phyloP scores from a whole-genome alignment of 306 rosid species.

The Inga oerstediana region DNA sequence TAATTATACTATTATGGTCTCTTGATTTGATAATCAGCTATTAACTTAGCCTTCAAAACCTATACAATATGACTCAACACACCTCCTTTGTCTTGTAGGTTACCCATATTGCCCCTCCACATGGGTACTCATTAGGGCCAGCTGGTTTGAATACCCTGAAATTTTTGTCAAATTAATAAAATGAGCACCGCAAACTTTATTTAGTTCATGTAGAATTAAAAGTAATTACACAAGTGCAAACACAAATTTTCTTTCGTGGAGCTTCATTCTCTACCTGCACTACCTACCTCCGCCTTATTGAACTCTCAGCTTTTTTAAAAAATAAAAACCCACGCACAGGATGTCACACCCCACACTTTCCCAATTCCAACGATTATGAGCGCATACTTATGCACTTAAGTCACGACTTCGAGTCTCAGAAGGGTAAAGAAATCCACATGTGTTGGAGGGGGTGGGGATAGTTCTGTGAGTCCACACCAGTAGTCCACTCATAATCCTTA shows the following conservation, averaged over 20 bases:
- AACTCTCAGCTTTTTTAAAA: not conserved
- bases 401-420: no score
- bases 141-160: not conserved
- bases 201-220: not conserved
- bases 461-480: no score
- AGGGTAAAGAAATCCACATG: no score
- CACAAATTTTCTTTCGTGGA: not conserved
- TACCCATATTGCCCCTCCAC: not conserved
- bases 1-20: not conserved
- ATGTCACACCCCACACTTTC: no score
- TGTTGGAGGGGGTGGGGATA: no score
- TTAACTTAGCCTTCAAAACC: not conserved
- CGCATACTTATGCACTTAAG: no score
- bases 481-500: no score
- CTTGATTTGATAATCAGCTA: not conserved
- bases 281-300: not conserved
- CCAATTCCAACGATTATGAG: no score
- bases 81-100: not conserved
- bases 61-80: not conserved
- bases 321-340: no score
- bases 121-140: not conserved
- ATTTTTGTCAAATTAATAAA: not conserved
- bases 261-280: not conserved
- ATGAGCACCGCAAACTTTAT: not conserved
- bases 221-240: not conserved